Conservation (phyloP, 1,139 yeast genomes). For the Hyphopichia fennica region DNA sequence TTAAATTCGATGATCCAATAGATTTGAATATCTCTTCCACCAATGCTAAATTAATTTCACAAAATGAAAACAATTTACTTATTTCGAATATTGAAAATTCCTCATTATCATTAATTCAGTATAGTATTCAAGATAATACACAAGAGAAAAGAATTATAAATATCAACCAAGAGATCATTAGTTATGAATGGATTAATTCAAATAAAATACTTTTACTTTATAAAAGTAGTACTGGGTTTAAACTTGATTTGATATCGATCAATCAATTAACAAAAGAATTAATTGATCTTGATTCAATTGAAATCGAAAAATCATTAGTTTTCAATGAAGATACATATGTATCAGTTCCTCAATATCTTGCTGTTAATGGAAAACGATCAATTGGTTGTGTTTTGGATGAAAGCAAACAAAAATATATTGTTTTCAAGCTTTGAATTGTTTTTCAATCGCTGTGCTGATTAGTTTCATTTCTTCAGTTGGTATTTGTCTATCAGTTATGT, state of each 20-base stretch:
- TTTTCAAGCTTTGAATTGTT: slow-evolving; percentile 22
- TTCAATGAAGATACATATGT: slow-evolving; percentile 4
- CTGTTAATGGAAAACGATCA: slow-evolving; percentile 24
- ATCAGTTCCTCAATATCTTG: slow-evolving; percentile 20
- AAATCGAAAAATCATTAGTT: slow-evolving; percentile 2
- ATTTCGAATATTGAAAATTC: background rate
- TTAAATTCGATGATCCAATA: slow-evolving; percentile 7
- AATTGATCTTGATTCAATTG: slow-evolving; percentile 8
- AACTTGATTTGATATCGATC: slow-evolving; percentile 7
- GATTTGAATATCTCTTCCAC: slow-evolving; percentile 5
- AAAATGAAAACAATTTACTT: background rate
- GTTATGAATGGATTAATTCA: slow-evolving; percentile 14
- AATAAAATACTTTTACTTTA: slow-evolving; percentile 13
- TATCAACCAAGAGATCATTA: slow-evolving; percentile 4
- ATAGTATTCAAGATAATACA: background rate
- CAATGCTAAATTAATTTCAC: slow-evolving; percentile 2
- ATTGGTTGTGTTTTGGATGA: slow-evolving; percentile 44
- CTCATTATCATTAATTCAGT: background rate
- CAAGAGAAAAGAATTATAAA: slow-evolving; percentile 2
- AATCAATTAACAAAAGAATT: background rate
- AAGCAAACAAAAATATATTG: slow-evolving; percentile 36
- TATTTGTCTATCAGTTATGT: slow-evolving; percentile 7
- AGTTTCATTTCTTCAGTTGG: background rate
- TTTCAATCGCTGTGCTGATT: background rate
- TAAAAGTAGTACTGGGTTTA: slow-evolving; percentile 9